Evolutionary conservation across 2,329 filamentous ascomycete species (phyloP).

Genomic region (Alternaria arborescens): DNA sequence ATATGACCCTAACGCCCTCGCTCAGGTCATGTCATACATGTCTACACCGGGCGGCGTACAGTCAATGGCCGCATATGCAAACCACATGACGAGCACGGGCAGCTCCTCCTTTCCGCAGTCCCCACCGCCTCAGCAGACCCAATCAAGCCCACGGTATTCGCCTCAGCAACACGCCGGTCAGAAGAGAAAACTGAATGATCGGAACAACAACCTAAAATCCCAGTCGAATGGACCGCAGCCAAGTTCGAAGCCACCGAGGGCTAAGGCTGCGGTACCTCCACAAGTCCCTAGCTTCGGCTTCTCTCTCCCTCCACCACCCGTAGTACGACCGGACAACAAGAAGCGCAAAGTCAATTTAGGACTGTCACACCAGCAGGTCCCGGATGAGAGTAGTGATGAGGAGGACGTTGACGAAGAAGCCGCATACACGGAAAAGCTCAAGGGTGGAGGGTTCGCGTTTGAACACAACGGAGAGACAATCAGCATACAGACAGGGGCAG

Average conservation of each 20-base stretch:
- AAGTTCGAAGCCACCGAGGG: conserved; percentile 42
- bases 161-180: conserved; percentile 33
- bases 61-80: conserved; percentile 39
- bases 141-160: conserved; percentile 22
- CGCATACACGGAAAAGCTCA: conserved; percentile 43
- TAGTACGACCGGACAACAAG: conserved; percentile 61
- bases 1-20: conserved; percentile 35
- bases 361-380: conserved; percentile 69
- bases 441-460: conserved; percentile 65
- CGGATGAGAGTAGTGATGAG: conserved; percentile 61
- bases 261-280: conserved; percentile 45
- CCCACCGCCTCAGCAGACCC: conserved; percentile 11
- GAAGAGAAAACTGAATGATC: conserved; percentile 41
- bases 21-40: conserved; percentile 43
- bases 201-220: conserved; percentile 17
- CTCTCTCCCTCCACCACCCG: conserved; percentile 31
- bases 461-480: conserved; percentile 65
- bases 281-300: conserved; percentile 51
- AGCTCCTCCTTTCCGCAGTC: conserved; percentile 11
- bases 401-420: conserved; percentile 77
- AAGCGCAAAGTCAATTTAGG: conserved; percentile 76
- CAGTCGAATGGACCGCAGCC: conserved; percentile 22
- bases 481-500: conserved; percentile 65
- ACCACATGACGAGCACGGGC: conserved; percentile 25
- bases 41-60: conserved; percentile 39